phyloP scores from a whole-genome alignment of 164 flowering plant genomes.

The Brasenia schreberi region DNA sequence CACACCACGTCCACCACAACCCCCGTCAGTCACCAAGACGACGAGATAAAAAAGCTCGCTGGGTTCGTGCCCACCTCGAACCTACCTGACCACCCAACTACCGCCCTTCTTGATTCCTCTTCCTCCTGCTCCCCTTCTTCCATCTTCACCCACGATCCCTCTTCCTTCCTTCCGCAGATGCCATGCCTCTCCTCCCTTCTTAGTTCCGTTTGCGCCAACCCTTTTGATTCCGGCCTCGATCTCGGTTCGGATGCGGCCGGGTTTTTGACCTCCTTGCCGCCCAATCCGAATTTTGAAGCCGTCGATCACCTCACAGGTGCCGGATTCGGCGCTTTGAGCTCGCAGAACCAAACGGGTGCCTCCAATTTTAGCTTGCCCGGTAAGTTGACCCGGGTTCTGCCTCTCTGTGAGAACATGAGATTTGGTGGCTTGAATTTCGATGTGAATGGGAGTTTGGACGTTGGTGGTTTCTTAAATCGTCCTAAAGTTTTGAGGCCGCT shows the following conservation, averaged over 20 bases:
- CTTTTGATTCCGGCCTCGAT: constrained; percentile 37
- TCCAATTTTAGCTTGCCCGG: constrained; percentile 23
- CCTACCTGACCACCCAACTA: constrained; percentile 5
- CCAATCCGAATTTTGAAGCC: constrained; percentile 5
- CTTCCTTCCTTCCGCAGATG: constrained; percentile 33
- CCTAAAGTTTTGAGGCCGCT: constrained; percentile 44
- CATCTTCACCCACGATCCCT: no score
- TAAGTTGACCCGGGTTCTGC: not conserved
- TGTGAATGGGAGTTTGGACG: not conserved
- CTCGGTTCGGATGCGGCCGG: no score
- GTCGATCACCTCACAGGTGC: constrained; percentile 22
- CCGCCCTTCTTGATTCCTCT: no score
- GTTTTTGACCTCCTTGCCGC: constrained; percentile 12
- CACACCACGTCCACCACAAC: constrained; percentile 4
- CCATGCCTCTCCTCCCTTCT: constrained; percentile 32
- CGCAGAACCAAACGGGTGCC: constrained; percentile 19
- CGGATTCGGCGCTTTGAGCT: constrained; percentile 23
- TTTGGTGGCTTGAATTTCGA: constrained; percentile 10
- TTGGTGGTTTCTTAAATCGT: constrained; percentile 19
- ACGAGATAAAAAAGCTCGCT: constrained; percentile 15
- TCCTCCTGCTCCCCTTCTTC: no score
- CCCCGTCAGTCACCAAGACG: constrained; percentile 23
- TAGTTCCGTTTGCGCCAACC: constrained; percentile 27
- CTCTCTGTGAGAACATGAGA: constrained; percentile 17
- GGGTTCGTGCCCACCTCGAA: constrained; percentile 20